These are phyloP conservation scores for Penicillium sp. DNA, from an alignment of 2,329 filamentous ascomycete species.

Conservation along the genomic window DNA sequence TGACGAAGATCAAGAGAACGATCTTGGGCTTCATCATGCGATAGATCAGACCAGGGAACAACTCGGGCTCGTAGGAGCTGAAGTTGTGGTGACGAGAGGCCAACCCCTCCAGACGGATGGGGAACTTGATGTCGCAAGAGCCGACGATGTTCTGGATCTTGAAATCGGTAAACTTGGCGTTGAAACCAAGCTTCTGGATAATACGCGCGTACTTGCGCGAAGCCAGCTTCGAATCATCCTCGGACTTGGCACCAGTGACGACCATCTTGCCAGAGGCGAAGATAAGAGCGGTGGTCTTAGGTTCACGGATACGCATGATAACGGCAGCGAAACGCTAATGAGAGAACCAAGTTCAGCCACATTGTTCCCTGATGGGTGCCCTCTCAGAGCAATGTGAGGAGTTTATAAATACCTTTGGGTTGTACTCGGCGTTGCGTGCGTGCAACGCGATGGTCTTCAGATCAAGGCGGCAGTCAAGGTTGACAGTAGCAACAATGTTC, in stretches of 20 bases:
- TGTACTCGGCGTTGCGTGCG: constrained; percentile 96
- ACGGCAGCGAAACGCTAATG: constrained; percentile 90
- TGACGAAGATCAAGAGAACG: constrained; percentile 93
- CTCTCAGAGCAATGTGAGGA: constrained; percentile 26
- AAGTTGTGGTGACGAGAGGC: constrained; percentile 98
- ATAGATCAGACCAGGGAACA: constrained; percentile 99
- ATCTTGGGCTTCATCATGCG: constrained; percentile 99
- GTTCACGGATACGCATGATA: constrained; percentile 98
- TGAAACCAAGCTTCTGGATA: constrained; percentile 99
- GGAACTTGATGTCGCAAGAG: constrained; percentile 98
- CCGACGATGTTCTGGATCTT: constrained; percentile 99
- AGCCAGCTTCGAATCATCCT: constrained; percentile 94
- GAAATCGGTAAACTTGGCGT: constrained; percentile 98
- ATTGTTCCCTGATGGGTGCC: constrained; percentile 31
- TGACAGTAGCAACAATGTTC: constrained; percentile 98
- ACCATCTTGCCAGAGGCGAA: constrained; percentile 99
- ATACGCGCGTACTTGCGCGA: constrained; percentile 97
- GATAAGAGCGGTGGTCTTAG: constrained; percentile 95
- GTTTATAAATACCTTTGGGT: constrained; percentile 67
- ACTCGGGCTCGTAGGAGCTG: constrained; percentile 94
- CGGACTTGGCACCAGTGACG: constrained; percentile 92
- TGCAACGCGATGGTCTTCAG: constrained; percentile 98
- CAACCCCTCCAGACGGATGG: constrained; percentile 89
- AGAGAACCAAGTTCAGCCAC: constrained; percentile 39
- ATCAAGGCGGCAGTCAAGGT: constrained; percentile 92